These are phyloP conservation scores for Catharanthus roseus DNA, from an alignment of 257 asterid species.

Conservation along the genomic window DNA sequence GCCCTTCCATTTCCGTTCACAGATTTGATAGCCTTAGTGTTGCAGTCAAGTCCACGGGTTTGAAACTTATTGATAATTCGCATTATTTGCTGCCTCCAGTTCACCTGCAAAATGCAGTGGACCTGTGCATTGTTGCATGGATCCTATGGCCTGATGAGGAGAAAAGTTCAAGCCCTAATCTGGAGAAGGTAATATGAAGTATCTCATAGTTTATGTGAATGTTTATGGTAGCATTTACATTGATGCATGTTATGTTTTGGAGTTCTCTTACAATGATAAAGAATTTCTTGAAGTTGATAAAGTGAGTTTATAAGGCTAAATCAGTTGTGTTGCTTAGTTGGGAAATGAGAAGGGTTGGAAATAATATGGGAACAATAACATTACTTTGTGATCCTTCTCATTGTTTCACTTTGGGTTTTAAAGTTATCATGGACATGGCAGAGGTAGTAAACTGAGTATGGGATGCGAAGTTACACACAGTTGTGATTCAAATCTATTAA, in stretches of 20 bases:
- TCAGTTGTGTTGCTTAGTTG: background rate
- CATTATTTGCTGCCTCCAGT: slow-evolving; percentile 54
- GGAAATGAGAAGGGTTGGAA: background rate
- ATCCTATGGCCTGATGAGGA: slow-evolving; percentile 95
- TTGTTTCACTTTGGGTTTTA: background rate
- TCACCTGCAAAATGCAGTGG: slow-evolving; percentile 53
- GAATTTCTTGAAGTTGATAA: background rate
- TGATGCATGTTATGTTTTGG: background rate
- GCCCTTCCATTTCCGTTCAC: slow-evolving; percentile 67
- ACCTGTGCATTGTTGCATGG: slow-evolving; percentile 74
- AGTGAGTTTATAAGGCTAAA: background rate
- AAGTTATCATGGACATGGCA: background rate
- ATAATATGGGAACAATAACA: background rate
- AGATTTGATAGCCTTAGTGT: slow-evolving; percentile 46
- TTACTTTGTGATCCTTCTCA: background rate
- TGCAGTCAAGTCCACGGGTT: slow-evolving; percentile 55
- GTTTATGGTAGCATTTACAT: background rate
- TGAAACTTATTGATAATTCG: slow-evolving; percentile 60
- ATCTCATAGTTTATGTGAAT: slow-evolving; percentile 3
- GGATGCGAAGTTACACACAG: background rate
- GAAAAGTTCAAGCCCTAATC: slow-evolving; percentile 70
- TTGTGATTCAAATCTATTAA: background rate
- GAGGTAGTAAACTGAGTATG: background rate
- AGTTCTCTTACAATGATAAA: background rate
- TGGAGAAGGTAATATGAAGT: slow-evolving; percentile 65